Percentiles rank a stretch among this genome's conserved stretches.
Evolutionary conservation across 495 filamentous ascomycete species (phyloP).

Genomic region (Penicillium longicatenatum): DNA sequence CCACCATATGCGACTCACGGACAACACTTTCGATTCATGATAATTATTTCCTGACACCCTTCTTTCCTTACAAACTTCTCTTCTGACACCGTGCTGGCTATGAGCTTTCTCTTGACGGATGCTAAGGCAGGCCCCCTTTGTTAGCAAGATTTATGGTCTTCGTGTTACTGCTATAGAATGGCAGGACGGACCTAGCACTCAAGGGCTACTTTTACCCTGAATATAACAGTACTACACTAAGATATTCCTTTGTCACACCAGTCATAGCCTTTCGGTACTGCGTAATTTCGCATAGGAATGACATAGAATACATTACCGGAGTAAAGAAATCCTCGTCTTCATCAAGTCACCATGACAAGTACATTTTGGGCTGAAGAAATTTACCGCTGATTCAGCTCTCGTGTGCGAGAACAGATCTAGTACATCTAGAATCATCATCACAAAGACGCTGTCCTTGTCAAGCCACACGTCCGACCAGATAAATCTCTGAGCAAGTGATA

Average conservation of each 20-base stretch:
- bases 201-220: constrained; percentile 33
- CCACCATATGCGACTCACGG: not conserved
- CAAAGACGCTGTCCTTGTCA: not conserved
- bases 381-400: no score
- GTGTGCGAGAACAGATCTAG: not conserved
- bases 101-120: constrained; percentile 9
- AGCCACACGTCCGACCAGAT: not conserved
- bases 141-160: constrained; percentile 14
- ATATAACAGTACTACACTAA: not conserved
- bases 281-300: not conserved
- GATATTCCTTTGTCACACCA: not conserved
- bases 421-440: no score
- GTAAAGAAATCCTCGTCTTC: no score
- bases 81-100: constrained; percentile 11
- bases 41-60: constrained; percentile 8
- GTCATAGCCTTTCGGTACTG: not conserved
- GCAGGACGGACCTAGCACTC: constrained; percentile 20
- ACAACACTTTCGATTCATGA: constrained; percentile 1
- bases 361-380: no score
- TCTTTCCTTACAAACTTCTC: constrained; percentile 3
- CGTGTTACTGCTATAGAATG: constrained; percentile 22
- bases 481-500: not conserved
- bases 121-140: constrained; percentile 23
- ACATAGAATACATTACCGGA: not conserved
- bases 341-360: no score